phyloP scores from a whole-genome alignment of 2,329 filamentous ascomycete genomes.

The Penicillium hesseltinei region DNA sequence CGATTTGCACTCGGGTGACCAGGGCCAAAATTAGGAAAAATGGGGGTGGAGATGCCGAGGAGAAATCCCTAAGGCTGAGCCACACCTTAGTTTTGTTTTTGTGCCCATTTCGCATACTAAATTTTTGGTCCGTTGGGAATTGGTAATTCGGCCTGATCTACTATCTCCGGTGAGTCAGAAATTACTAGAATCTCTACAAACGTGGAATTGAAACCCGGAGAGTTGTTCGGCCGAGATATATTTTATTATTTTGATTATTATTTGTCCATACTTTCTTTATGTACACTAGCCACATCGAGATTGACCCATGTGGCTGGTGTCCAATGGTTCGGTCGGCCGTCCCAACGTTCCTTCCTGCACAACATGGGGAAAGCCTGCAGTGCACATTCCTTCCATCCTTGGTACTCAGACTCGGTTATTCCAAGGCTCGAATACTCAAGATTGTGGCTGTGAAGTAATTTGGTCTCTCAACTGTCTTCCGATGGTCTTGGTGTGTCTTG shows the following conservation, averaged over 20 bases:
- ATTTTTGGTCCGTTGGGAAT: background rate
- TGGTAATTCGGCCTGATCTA: constrained; percentile 9
- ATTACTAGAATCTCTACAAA: background rate
- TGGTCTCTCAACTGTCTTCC: constrained; percentile 3
- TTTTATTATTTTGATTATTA: background rate
- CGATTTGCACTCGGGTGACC: constrained; percentile 14
- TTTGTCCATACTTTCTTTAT: background rate
- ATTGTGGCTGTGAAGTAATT: constrained; percentile 7
- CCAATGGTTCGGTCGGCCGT: constrained; percentile 5
- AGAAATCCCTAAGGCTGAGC: constrained; percentile 21
- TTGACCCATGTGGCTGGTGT: constrained; percentile 8
- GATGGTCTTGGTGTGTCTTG: constrained; percentile 1
- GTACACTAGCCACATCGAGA: constrained; percentile 6
- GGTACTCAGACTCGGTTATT: background rate
- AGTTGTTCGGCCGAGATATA: background rate
- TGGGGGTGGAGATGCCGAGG: constrained; percentile 13
- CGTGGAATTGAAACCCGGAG: background rate
- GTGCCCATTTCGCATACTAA: background rate
- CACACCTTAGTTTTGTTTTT: constrained; percentile 17
- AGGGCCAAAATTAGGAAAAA: constrained; percentile 12
- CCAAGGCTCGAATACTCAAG: background rate
- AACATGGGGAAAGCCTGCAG: background rate
- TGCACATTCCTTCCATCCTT: background rate
- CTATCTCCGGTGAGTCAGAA: constrained; percentile 7
- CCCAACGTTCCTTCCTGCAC: constrained; percentile 2